phyloP scores from a whole-genome alignment of 2,329 filamentous ascomycete species.

The Aureobasidium mangrovei region DNA sequence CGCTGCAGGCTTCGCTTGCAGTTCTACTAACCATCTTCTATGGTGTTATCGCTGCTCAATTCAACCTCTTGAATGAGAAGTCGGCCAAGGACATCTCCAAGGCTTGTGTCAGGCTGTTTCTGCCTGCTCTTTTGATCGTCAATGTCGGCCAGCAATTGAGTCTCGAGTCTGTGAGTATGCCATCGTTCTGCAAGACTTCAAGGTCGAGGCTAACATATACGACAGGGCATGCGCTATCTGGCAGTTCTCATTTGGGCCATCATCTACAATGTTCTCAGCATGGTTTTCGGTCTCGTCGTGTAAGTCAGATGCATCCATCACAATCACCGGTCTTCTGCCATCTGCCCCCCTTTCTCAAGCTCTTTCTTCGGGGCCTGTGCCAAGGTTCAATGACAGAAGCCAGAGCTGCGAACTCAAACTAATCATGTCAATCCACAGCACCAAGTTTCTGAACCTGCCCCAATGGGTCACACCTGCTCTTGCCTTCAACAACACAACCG shows the following conservation, averaged over 20 bases:
- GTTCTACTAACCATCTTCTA: slow-evolving; percentile 47
- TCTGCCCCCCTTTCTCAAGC: not conserved
- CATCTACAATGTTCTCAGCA: slow-evolving; percentile 41
- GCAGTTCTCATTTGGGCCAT: slow-evolving; percentile 41
- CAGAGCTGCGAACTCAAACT: not conserved
- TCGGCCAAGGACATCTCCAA: slow-evolving; percentile 46
- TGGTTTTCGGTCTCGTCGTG: slow-evolving; percentile 37
- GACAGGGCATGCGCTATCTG: slow-evolving; percentile 17
- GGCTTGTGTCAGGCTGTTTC: slow-evolving; percentile 44
- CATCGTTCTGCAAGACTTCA: slow-evolving; percentile 4
- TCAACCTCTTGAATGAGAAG: slow-evolving; percentile 38
- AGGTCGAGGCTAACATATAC: not conserved
- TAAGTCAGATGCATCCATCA: not conserved
- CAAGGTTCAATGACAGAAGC: not conserved
- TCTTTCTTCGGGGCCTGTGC: not conserved
- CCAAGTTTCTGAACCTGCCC: slow-evolving; percentile 41
- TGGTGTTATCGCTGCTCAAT: slow-evolving; percentile 44
- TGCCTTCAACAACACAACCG: slow-evolving; percentile 51
- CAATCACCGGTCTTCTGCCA: too few relatives aligned
- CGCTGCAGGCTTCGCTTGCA: slow-evolving; percentile 46
- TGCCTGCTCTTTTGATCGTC: slow-evolving; percentile 46
- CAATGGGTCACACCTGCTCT: slow-evolving; percentile 47
- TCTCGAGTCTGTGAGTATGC: slow-evolving; percentile 37
- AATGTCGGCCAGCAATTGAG: slow-evolving; percentile 46
- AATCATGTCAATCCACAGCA: slow-evolving; percentile 16